A percentile compares a stretch with the other conserved stretches of the same genome.
Evolutionary conservation across 73 alveolate genomes (phyloP).

Genomic region (Tetrahymena borealis): DNA sequence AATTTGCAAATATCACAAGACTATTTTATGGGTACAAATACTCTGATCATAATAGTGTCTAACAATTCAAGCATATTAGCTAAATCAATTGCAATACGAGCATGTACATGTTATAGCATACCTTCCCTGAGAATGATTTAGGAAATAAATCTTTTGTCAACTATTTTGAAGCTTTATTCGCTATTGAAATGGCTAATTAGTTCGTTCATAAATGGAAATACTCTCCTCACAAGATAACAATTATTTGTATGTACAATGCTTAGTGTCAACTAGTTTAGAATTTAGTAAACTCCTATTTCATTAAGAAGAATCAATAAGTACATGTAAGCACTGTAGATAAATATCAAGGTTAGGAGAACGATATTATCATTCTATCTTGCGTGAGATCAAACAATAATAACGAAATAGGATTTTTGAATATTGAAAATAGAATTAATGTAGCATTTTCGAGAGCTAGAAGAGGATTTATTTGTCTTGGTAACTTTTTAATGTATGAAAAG

Average conservation of each 20-base stretch:
- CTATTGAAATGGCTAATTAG: constrained; percentile 55
- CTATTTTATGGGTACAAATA: constrained; percentile 51
- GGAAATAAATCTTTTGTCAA: constrained; percentile 57
- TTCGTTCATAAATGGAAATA: constrained; percentile 44
- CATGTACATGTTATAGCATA: constrained; percentile 64
- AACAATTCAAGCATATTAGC: constrained; percentile 8
- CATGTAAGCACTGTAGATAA: constrained; percentile 77
- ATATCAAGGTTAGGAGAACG: constrained; percentile 89
- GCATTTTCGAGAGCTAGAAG: constrained; percentile 84
- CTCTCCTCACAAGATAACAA: constrained; percentile 50
- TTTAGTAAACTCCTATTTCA: not conserved
- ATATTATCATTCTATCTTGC: constrained; percentile 65
- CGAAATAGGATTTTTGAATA: constrained; percentile 63
- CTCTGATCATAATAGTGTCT: constrained; percentile 45
- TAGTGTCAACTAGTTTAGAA: constrained; percentile 22
- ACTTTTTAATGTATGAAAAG: constrained; percentile 28
- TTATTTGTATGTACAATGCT: constrained; percentile 71
- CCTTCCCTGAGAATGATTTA: constrained; percentile 42
- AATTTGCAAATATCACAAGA: constrained; percentile 71
- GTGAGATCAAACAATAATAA: constrained; percentile 66
- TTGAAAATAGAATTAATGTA: constrained; percentile 81
- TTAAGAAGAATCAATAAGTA: not conserved
- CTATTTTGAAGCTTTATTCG: constrained; percentile 61
- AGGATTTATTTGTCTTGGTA: constrained; percentile 82
- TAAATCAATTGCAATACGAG: constrained; percentile 30